Base-by-base conservation (phyloP, 305 asterid species). In the Rubia tinctorum region DNA sequence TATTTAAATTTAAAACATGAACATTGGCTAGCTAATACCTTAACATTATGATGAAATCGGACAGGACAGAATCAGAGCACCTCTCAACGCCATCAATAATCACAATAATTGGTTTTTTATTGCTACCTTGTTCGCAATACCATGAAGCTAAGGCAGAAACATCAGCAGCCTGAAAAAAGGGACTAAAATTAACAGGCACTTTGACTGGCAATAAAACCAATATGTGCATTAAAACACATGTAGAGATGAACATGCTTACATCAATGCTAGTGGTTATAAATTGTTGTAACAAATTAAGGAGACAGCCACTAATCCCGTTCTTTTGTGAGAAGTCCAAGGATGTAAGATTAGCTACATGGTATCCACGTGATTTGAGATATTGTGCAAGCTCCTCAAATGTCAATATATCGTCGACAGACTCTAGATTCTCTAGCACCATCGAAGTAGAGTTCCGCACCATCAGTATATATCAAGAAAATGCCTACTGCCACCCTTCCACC, bases 41-140 rank as follows among this genome's bases (percentile, higher is more conserved):
- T 87, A 95, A 80, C 89, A 92, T 82, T 53, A 82, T 78, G 69
- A 95, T 86, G 78, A 95, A 92, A 82, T 92, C 93, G 71, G 90
- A 83, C 81, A 95, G 84, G 80, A 95, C 92, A 72, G 91, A 73
- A 81, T 92, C 85, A 66, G 81, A 84, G 80, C 98, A 95, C 78
- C 96, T 88, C 86, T 92, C 98, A 51, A 88, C 82, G 69, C 89
- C 95, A 45, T 92, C 95, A 76, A 95, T 83, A 83, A 92, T 86
- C 65, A 95, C 86, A 83, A 92, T 85, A 68, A 95, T 83, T 22
- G 99, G 98, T 39, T 76, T 84, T 77, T 80, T 89, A 77, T 61
- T 62, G 76, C 87, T 83, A 74, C 75, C 94, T 83, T 86, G 87
- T 75, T 87, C 91, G 76, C 81, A 66, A 68, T 89, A 92, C 99